Evolutionary conservation across 768 basidiomycete species (phyloP), one percentile per base, ranked within the genome.

Genomic region (Mycena epipterygia): DNA sequence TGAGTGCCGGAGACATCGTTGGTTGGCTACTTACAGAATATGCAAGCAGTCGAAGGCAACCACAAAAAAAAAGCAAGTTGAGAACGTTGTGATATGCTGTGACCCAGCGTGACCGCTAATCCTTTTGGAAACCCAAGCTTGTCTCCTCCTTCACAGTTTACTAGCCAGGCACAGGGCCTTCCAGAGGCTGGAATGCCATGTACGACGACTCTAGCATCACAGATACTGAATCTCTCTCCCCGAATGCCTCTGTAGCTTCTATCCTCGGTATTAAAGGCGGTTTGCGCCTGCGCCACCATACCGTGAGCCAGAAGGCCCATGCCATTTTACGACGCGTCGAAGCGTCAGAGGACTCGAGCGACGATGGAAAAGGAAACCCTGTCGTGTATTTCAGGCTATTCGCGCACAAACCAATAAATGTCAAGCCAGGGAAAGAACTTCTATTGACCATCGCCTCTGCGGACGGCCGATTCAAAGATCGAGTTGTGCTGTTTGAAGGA

Each of bases 341-440:
- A 70, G 63, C 82, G 23, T 78, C 85, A 16, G 86, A 87, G 30
- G 83, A 87, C 73, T 80, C 86, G 13, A 79, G 75, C 62, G 85
- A 85, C 60, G 84, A 84, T 59, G 84, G 77, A 13, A 79, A 82
- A n/a, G 78, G 79, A 23, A 75, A 77, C 27, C 75, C 80, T 32
- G 76, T 86, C 64, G 84, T 87, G 42, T 88, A 86, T 77, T 93
- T 91, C 76, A 88, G 85, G 76, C 81, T 93, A 16, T 90, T 91
- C 76, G 90, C 92, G 5, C 86, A 87, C 74, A 93, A 93, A 82
- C 82, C 89, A 69, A 89, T 93, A 77, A 89, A 89, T 76, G 87
- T 91, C 74, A 91, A 87, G 76, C 89, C 91, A 16, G 91, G 91
- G 66, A 91, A 91, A 79, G 90, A 91, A 80, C 88, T 93, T 59